Evolutionary conservation across 1,139 yeast genomes (phyloP), one percentile per base, ranked within the genome.

Genomic region (Taphrina confusa): DNA sequence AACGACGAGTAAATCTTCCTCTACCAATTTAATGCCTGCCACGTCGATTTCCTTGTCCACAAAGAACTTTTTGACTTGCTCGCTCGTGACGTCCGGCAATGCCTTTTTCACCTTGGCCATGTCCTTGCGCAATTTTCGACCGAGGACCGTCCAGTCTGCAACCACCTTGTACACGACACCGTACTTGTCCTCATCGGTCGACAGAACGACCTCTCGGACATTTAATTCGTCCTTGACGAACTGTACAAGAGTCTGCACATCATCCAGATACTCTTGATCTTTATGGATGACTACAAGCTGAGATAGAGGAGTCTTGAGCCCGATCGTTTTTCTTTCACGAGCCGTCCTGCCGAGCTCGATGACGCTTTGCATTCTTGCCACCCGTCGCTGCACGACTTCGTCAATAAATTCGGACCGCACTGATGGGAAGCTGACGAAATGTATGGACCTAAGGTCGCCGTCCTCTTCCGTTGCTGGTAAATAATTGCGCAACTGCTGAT

Each of bases 61-160:
- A 65, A 92, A 79, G 72, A 85, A 94, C 37, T 76, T 74, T 75
- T 87, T 88, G 56, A 92, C 97, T 63, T 89, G 90, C 20, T 79
- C 87, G 20, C 96, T 86, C 30, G 92, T 75, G 59, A 94, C 82
- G 18, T 72, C 73, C 66, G 97, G 97, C 68, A 94, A 80, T 25
- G 95, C 97, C 71, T 85, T 95, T 80, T 92, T 92, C 64, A 94
- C 98, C 73, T 82, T 86, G 77, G 87, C 89, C 66, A 88, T 95
- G 70, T 91, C 97, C 72, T 84, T 84, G 82, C 91, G 91, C 74
- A 94, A 82, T 75, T 92, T 92, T 81, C 92, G 92, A 76, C 99
- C 99, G 67, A 94, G 81, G 16, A 90, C 89, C 59, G 97, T 95
- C 99, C 99, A 94, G 77, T 94, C 99, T 50, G 98, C 98, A 73